These are phyloP conservation scores for Fraxinus dipetala DNA, from an alignment of 305 asterid species.

Conservation along the genomic window DNA sequence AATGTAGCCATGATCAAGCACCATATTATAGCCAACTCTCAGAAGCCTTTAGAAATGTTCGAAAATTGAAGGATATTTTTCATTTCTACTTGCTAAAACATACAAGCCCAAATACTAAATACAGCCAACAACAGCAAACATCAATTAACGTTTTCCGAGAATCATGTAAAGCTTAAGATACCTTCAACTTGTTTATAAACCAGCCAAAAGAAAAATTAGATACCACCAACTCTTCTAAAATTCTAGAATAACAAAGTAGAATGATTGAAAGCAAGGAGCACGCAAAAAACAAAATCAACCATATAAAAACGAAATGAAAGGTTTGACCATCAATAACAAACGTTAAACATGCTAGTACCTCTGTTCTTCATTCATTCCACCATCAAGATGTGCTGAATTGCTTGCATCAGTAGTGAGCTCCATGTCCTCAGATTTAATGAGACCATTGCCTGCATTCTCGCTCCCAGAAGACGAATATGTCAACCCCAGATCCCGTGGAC, in stretches of 20 bases:
- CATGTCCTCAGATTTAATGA: constrained; percentile 41
- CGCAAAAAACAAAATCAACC: background rate
- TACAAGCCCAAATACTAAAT: background rate
- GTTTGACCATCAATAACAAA: background rate
- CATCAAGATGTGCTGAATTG: constrained; percentile 52
- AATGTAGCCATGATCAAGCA: constrained; percentile 21
- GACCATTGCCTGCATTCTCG: constrained; percentile 65
- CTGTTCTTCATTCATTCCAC: constrained; percentile 76
- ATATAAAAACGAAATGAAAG: background rate
- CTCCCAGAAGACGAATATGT: constrained; percentile 95
- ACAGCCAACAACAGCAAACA: background rate
- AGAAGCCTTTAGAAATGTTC: background rate
- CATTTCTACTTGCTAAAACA: background rate
- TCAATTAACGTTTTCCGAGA: background rate
- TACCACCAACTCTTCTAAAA: background rate
- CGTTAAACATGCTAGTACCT: constrained; percentile 44
- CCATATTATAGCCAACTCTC: background rate
- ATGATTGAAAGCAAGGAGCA: background rate
- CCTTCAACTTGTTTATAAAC: background rate
- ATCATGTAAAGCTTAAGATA: background rate
- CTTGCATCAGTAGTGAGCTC: constrained; percentile 56
- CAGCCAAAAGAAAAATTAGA: background rate
- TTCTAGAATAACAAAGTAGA: background rate
- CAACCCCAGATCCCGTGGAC: constrained; percentile 66
- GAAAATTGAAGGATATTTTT: background rate